phyloP scores from a whole-genome alignment of 1,284 basidiomycete species.

The Marasmius oreades region DNA sequence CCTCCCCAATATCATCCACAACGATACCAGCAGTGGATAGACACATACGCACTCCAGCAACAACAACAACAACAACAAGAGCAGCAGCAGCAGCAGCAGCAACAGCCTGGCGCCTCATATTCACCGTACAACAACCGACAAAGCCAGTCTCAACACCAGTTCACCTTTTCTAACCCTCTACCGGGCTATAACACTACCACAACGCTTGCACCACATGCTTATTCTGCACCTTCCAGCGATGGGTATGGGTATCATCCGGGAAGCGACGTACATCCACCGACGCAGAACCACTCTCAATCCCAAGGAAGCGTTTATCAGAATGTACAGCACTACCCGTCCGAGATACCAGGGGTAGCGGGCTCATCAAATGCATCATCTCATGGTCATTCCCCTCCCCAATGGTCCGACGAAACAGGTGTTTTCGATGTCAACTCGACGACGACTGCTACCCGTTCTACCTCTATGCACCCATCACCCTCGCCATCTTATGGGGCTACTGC shows the following conservation, averaged over 20 bases:
- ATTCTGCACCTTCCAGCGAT: not conserved
- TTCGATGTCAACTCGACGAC: not conserved
- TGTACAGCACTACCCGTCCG: not conserved
- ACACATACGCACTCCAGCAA: conserved; percentile 21
- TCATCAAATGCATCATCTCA: not conserved
- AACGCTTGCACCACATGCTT: not conserved
- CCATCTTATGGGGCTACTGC: not conserved
- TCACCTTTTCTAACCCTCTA: conserved; percentile 11
- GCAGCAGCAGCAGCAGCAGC: conserved; percentile 22
- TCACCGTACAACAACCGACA: not conserved
- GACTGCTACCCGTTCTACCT: not conserved
- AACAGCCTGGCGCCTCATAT: not conserved
- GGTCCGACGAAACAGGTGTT: not conserved
- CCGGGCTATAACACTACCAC: not conserved
- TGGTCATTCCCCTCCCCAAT: not conserved
- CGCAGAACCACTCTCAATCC: not conserved
- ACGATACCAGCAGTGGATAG: conserved; percentile 39
- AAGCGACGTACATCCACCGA: not conserved
- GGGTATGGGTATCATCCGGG: not conserved
- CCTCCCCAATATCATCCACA: conserved; percentile 24
- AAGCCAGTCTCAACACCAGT: not conserved
- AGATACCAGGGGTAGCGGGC: not conserved
- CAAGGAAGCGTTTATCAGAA: not conserved
- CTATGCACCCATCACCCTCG: not conserved
- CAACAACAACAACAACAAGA: conserved; percentile 21